Conservation (phyloP, 352 stramenopile species). For the Globisporangium nodosum region DNA sequence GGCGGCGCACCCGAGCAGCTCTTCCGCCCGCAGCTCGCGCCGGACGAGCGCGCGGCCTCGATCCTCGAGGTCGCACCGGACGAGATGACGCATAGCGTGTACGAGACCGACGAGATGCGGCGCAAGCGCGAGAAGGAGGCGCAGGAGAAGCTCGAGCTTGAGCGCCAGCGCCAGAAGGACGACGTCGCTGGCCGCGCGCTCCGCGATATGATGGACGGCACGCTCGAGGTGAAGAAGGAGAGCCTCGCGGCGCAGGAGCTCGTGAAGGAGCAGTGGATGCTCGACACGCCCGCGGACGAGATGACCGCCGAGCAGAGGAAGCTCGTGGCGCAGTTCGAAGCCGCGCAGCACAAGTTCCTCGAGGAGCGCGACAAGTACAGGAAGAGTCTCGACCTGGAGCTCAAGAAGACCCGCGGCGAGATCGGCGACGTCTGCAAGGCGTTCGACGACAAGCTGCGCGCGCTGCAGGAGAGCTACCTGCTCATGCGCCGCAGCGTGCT, state of each 20-base stretch:
- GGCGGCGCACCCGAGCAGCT: constrained; percentile 26
- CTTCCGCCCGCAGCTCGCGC: constrained; percentile 43
- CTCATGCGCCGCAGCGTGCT: constrained; percentile 38
- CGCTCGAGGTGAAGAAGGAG: constrained; percentile 88
- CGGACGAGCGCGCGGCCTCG: constrained; percentile 58
- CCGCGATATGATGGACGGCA: constrained; percentile 93
- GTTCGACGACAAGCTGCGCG: constrained; percentile 85
- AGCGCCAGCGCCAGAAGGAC: constrained; percentile 67
- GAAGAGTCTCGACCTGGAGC: constrained; percentile 86
- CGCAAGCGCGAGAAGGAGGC: constrained; percentile 41
- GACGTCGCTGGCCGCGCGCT: constrained; percentile 77
- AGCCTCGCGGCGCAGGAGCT: constrained; percentile 46
- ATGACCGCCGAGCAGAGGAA: constrained; percentile 82
- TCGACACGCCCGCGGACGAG: constrained; percentile 64
- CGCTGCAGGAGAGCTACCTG: constrained; percentile 53
- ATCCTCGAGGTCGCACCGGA: constrained; percentile 59
- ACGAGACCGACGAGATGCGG: constrained; percentile 70
- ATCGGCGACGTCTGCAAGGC: constrained; percentile 72
- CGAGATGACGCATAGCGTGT: constrained; percentile 85
- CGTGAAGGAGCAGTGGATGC: constrained; percentile 87
- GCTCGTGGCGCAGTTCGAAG: constrained; percentile 60
- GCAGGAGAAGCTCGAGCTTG: constrained; percentile 24
- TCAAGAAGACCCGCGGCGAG: constrained; percentile 80
- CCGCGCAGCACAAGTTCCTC: constrained; percentile 55
- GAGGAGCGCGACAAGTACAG: constrained; percentile 90